Conservation (phyloP, 2,329 filamentous ascomycete genomes). For the Trichoderma semiorbis region DNA sequence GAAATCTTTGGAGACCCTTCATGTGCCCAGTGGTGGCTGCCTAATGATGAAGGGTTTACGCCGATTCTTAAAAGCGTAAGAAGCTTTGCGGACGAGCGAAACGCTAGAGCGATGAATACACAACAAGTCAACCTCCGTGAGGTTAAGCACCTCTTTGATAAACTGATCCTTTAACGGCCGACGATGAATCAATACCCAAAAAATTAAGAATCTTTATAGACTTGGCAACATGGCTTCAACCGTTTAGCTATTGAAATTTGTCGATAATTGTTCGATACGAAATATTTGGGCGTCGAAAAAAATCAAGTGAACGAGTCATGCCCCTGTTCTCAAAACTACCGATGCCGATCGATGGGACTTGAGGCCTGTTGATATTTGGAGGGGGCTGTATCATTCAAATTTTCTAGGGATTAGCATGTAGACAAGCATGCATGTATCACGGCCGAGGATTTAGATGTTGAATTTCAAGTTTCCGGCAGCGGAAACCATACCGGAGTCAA, state of each 20-base stretch:
- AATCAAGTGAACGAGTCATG: not conserved
- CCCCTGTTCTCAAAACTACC: not conserved
- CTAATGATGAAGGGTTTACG: constrained; percentile 72
- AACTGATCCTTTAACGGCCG: constrained; percentile 40
- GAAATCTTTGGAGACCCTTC: constrained; percentile 69
- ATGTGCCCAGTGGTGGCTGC: constrained; percentile 83
- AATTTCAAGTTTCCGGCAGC: not conserved
- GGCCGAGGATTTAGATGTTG: not conserved
- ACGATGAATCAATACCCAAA: not conserved
- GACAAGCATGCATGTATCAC: not conserved
- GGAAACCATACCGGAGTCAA: not conserved
- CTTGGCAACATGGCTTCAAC: not conserved
- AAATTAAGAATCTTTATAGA: not conserved
- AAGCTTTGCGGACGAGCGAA: constrained; percentile 76
- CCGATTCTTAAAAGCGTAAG: constrained; percentile 73
- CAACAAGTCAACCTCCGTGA: constrained; percentile 67
- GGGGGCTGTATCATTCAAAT: not conserved
- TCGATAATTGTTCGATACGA: not conserved
- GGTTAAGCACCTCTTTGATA: constrained; percentile 70
- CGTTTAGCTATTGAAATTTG: not conserved
- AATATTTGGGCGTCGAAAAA: not conserved
- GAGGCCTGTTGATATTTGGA: not conserved
- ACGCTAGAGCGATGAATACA: constrained; percentile 53
- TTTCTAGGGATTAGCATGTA: not conserved
- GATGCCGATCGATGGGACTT: not conserved